Base-by-base conservation (phyloP, 1,284 basidiomycete species). In the Apiotrichum brassicae region DNA sequence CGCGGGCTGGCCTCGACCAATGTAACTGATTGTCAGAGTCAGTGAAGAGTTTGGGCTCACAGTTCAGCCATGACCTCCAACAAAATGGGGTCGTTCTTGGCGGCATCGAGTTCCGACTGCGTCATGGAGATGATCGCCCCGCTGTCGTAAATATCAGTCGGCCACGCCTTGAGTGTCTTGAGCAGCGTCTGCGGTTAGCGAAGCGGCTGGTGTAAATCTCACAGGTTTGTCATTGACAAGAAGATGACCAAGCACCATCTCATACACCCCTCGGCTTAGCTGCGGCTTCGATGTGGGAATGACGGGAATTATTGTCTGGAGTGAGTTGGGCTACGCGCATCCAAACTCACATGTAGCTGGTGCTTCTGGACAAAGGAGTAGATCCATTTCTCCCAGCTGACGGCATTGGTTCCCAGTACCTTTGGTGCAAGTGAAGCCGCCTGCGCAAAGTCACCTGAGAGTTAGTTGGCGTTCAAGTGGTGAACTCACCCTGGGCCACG, bases 21-120 rank as follows among this genome's bases (percentile, higher is more conserved):
- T 82, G 70, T 90, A 91, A 33, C 86, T 87, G 59, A 4, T 9
- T 30, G 23, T 14, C 22, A 20, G n/a, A 3, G 33, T 3, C 3
- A 34, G 13, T 18, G 33, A n/a, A 16, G 13, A n/a, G 11, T 34
- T 28, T 36, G 18, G 25, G 43, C 22, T 40, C 18, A 42, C 83
- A 98, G 76, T 66, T 97, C 92, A 0, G 88, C 89, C 19, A 98
- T 76, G 66, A 87, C 92, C 66, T 94, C 90, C 83, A 97, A 89
- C 12, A 97, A 76, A 6, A 87, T 65, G 0, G 80, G 78, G 2
- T 75, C 71, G 35, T 81, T 80, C 0, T 82, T 77, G 1, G 76
- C 74, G 23, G 81, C 80, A 43, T 88, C 83, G 13, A 97, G 76
- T 59, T 89, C 85, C 13, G 86, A 83, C 56, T 87, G 85, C 3